Evolutionary conservation across 2,329 filamentous ascomycete genomes (phyloP).

Genomic region (Fonsecaea nubica): DNA sequence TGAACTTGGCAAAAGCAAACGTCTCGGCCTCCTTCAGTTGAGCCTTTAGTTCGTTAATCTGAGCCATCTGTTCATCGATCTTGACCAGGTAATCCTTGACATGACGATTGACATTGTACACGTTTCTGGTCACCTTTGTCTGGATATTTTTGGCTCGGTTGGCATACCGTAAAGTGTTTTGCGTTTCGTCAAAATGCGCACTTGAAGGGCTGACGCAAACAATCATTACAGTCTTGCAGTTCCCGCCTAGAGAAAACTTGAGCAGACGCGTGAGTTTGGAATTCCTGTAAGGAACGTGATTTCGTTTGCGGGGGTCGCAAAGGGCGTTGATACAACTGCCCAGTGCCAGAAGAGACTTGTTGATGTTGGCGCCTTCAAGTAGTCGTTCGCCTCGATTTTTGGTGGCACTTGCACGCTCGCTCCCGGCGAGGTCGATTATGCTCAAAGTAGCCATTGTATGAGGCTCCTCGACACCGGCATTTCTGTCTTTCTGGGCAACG

Average conservation of each 20-base stretch:
- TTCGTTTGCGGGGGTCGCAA: constrained; percentile 87
- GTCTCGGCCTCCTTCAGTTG: constrained; percentile 89
- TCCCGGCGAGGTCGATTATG: constrained; percentile 96
- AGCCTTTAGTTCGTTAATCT: constrained; percentile 93
- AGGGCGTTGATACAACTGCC: constrained; percentile 98
- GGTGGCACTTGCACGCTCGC: constrained; percentile 92
- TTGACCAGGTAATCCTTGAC: constrained; percentile 99
- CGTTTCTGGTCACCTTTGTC: constrained; percentile 98
- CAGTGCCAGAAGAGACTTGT: constrained; percentile 92
- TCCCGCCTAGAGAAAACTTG: constrained; percentile 96
- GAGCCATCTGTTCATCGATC: constrained; percentile 96
- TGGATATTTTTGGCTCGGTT: constrained; percentile 99
- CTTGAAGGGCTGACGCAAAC: constrained; percentile 97
- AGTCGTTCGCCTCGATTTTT: constrained; percentile 94
- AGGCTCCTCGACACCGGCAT: constrained; percentile 88
- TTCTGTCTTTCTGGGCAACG: constrained; percentile 89
- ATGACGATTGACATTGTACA: constrained; percentile 98
- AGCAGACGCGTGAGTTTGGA: constrained; percentile 94
- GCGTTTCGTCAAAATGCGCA: constrained; percentile 95
- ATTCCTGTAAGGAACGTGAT: constrained; percentile 96
- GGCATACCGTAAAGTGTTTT: constrained; percentile 96
- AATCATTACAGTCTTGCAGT: constrained; percentile 99
- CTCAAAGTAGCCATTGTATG: constrained; percentile 98
- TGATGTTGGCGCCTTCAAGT: constrained; percentile 96
- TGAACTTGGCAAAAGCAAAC: constrained; percentile 83